A percentile compares a stretch with the other conserved stretches of the same genome.
Conservation (phyloP, 352 stramenopile species). For the Aphanomyces cochlioides region DNA sequence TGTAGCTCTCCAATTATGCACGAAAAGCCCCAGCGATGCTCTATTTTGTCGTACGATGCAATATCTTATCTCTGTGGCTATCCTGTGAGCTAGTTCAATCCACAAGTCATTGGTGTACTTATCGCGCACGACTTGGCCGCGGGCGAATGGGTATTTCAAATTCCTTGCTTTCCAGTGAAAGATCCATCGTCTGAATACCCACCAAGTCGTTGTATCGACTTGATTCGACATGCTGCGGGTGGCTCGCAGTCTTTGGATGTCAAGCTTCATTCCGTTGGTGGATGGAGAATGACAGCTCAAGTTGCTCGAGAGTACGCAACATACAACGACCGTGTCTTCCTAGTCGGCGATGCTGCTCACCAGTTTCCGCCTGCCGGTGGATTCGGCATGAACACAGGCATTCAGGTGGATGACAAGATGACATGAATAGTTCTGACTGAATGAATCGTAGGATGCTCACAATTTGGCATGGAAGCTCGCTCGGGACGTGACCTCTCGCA, state of each 20-base stretch:
- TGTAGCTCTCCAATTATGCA: slow-evolving; percentile 46
- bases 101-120: slow-evolving; percentile 85
- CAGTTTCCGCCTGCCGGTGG: slow-evolving; percentile 90
- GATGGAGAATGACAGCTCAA: slow-evolving; percentile 91
- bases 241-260: slow-evolving; percentile 40
- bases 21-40: slow-evolving; percentile 87
- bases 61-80: neutral
- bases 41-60: slow-evolving; percentile 85
- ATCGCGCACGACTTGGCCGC: slow-evolving; percentile 88
- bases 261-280: slow-evolving; percentile 74
- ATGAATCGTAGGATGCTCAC: slow-evolving; percentile 70
- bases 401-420: slow-evolving; percentile 48
- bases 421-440: neutral
- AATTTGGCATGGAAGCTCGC: slow-evolving; percentile 92
- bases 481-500: slow-evolving; percentile 45
- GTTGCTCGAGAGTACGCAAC: slow-evolving; percentile 86
- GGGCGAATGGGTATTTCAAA: slow-evolving; percentile 90
- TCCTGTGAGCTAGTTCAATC: slow-evolving; percentile 52
- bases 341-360: slow-evolving; percentile 89
- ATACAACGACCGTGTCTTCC: slow-evolving; percentile 60
- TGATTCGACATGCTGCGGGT: slow-evolving; percentile 16
- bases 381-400: slow-evolving; percentile 91
- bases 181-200: slow-evolving; percentile 17
- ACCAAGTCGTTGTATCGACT: neutral
- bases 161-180: slow-evolving; percentile 90